Evolutionary conservation across 2,329 filamentous ascomycete genomes (phyloP).

Genomic region (Aureobasidium sp.): DNA sequence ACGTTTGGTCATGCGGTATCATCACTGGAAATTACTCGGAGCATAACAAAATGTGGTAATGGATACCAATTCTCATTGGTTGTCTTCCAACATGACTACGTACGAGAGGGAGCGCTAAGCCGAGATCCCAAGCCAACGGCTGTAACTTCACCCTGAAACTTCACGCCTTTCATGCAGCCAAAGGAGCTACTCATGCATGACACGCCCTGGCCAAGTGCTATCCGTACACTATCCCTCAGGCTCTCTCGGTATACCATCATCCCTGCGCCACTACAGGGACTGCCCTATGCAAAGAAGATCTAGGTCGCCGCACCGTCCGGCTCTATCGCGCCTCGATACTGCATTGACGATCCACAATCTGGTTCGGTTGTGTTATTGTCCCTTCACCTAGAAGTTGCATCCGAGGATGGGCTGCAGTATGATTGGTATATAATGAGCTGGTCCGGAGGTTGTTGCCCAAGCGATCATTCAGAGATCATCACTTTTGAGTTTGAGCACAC

Average conservation of each 20-base stretch:
- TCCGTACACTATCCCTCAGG: neutral
- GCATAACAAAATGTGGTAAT: constrained; percentile 1
- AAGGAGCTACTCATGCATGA: constrained; percentile 11
- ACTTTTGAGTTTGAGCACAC: constrained; percentile 2
- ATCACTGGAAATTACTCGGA: neutral
- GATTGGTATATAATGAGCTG: neutral
- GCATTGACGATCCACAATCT: neutral
- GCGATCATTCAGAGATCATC: constrained; percentile 1
- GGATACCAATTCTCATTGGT: neutral
- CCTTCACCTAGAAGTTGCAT: neutral
- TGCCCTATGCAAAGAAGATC: neutral
- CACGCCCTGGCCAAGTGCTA: constrained; percentile 8
- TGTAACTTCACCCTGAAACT: constrained; percentile 9
- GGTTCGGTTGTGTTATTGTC: neutral
- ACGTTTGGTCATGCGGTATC: neutral
- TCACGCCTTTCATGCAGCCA: constrained; percentile 8
- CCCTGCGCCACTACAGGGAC: constrained; percentile 1
- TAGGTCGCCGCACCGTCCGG: constrained; percentile 4
- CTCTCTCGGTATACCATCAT: constrained; percentile 1
- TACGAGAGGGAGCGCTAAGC: neutral
- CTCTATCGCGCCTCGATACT: neutral
- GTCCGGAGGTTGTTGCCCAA: neutral
- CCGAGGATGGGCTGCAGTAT: neutral
- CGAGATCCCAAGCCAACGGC: neutral
- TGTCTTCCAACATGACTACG: neutral